A percentile compares a stretch with the other conserved stretches of the same genome.
phyloP scores from a whole-genome alignment of 139 green algal genomes.

The Haematococcus lacustris region DNA sequence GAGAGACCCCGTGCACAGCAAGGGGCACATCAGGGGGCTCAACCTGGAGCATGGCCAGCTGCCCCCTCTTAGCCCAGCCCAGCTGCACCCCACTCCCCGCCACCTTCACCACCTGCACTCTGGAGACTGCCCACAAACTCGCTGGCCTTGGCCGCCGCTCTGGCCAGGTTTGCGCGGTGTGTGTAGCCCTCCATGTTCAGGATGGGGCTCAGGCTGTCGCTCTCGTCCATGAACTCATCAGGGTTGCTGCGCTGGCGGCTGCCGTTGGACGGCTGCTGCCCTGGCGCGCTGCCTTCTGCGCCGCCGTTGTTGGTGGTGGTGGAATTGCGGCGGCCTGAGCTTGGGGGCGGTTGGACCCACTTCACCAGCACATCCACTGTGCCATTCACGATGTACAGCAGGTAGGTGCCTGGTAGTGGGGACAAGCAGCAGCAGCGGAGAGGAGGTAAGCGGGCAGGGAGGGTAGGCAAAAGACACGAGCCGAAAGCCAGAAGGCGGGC shows the following conservation, averaged over 20 bases:
- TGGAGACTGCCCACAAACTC: slow-evolving; percentile 29
- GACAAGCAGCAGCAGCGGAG: no score
- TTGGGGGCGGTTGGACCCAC: slow-evolving; percentile 11
- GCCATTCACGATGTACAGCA: slow-evolving; percentile 38
- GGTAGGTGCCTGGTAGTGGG: slow-evolving; percentile 19
- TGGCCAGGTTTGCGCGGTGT: slow-evolving; percentile 23
- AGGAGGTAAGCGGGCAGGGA: no score
- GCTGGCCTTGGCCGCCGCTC: slow-evolving; percentile 21
- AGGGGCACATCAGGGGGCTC: slow-evolving; percentile 25
- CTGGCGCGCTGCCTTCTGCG: neutral
- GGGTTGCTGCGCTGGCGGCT: neutral
- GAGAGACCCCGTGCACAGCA: no score
- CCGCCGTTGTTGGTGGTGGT: neutral
- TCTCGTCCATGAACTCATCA: slow-evolving; percentile 17
- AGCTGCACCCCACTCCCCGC: slow-evolving; percentile 11
- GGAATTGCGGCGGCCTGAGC: no score
- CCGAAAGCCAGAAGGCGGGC: no score
- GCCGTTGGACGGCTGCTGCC: neutral
- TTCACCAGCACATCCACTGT: slow-evolving; percentile 37
- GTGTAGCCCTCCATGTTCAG: slow-evolving; percentile 29
- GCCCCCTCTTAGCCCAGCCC: no score
- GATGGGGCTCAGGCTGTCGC: slow-evolving; percentile 25
- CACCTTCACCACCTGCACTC: slow-evolving; percentile 11
- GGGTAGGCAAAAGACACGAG: no score
- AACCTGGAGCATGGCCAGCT: no score